These are phyloP conservation scores for Chlorella variabilis DNA, from an alignment of 163 green algal genomes.

Conservation along the genomic window DNA sequence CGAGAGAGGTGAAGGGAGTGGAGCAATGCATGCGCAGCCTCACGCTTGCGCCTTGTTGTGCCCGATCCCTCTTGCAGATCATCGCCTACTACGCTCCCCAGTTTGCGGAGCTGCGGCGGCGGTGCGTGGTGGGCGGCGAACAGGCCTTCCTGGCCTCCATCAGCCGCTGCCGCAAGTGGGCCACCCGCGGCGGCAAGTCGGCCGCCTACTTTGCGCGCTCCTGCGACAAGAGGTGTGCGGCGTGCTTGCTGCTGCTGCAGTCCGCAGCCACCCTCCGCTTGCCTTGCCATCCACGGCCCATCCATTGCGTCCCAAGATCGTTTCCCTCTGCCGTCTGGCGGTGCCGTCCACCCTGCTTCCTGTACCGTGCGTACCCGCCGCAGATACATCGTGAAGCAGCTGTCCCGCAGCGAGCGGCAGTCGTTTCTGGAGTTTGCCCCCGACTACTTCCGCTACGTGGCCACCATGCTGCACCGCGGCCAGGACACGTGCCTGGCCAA, in stretches of 20 bases:
- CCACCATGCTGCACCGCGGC: slow-evolving; percentile 38
- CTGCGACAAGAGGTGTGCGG: slow-evolving; percentile 78
- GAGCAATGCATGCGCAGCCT: no score
- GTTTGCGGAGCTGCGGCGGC: slow-evolving; percentile 88
- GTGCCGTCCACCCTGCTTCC: neutral
- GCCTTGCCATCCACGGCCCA: no score
- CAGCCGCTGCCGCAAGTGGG: slow-evolving; percentile 78
- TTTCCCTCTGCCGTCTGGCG: no score
- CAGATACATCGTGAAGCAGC: slow-evolving; percentile 93
- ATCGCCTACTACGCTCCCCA: slow-evolving; percentile 90
- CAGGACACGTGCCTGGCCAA: slow-evolving; percentile 89
- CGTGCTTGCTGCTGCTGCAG: neutral
- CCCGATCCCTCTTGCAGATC: slow-evolving; percentile 45
- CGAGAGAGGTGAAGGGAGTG: no score
- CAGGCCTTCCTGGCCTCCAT: slow-evolving; percentile 77
- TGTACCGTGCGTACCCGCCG: neutral
- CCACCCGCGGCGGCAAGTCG: slow-evolving; percentile 90
- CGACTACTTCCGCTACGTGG: slow-evolving; percentile 87
- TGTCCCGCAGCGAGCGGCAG: slow-evolving; percentile 78
- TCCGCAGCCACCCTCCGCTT: no score
- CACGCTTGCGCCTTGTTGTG: no score
- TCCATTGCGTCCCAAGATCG: no score
- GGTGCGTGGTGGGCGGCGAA: slow-evolving; percentile 75
- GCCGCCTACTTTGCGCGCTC: slow-evolving; percentile 97
- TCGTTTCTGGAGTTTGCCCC: slow-evolving; percentile 91